These are phyloP conservation scores for Rhizophlyctis rosea DNA, from an alignment of 192 early-diverging fungal genomes.

Conservation along the genomic window DNA sequence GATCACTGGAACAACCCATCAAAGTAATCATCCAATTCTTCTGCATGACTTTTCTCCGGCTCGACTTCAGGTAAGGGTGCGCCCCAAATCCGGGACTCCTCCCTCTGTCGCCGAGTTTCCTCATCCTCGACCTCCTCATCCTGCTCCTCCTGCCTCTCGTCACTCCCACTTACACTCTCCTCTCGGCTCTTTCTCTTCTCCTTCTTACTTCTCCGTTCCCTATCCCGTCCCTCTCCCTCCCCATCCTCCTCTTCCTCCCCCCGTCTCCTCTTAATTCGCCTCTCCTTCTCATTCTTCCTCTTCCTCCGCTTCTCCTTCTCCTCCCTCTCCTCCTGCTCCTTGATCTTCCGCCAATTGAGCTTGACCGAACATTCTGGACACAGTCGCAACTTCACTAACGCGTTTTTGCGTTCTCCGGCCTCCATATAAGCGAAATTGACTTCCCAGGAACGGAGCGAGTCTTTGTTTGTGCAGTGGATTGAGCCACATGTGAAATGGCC, in stretches of 20 bases:
- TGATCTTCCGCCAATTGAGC: constrained; percentile 69
- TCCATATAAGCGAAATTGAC: constrained; percentile 84
- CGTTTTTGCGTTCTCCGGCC: constrained; percentile 68
- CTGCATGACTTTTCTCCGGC: constrained; percentile 39
- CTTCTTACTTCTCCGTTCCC: constrained; percentile 19
- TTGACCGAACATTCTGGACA: constrained; percentile 66
- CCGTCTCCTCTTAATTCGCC: constrained; percentile 10
- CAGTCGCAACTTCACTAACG: constrained; percentile 76
- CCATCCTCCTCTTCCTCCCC: constrained; percentile 1
- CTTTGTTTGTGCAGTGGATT: constrained; percentile 22
- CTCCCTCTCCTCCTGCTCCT: constrained; percentile 35
- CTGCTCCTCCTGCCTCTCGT: constrained; percentile 4
- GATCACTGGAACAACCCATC: constrained; percentile 56
- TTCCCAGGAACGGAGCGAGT: constrained; percentile 71
- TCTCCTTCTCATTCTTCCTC: constrained; percentile 12
- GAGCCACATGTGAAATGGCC: too few species aligned
- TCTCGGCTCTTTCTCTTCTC: constrained; percentile 24
- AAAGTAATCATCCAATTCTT: constrained; percentile 69
- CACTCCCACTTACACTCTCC: background rate
- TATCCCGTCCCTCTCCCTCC: background rate
- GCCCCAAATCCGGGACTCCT: constrained; percentile 35
- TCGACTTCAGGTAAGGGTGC: constrained; percentile 19
- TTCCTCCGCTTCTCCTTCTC: constrained; percentile 19
- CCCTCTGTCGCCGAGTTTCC: constrained; percentile 17
- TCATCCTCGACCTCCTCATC: background rate